Base-by-base conservation (phyloP, 2,329 filamentous ascomycete species). In the Colletotrichum horii region DNA sequence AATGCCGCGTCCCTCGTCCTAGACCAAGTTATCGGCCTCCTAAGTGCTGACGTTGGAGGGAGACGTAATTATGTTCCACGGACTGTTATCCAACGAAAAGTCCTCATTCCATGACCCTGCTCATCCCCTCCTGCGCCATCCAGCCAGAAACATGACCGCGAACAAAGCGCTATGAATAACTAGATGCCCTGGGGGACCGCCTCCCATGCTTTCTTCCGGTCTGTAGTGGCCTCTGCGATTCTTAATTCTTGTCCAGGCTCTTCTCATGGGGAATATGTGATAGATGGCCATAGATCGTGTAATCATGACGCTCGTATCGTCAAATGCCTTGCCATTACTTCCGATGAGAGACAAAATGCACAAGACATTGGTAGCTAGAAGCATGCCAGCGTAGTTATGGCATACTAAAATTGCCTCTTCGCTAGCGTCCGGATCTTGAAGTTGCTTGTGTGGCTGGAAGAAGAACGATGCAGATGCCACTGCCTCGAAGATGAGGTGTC, bases 311-410 rank as follows among this genome's bases (percentile, higher is more conserved):
- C 70, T 66, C 7, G 52, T 60, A 11, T 65, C 32, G 61, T 66
- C 61, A 22, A 71, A 71, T 28, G 11, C 14, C 6, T 58, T 32
- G 24, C 14, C 19, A 14, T 62, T 34, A n/a, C 26, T 60, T n/a
- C 3, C 48, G 38, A 65, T 19, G 2, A 71, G 48, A n/a, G 30
- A 66, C 16, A 71, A 30, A 14, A 65, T 12, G 19, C 70, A 71
- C 8, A 71, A 22, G 2, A 71, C 8, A 24, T 71, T 28, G 11
- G 62, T 65, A 19, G 70, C 62, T 12, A 71, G 70, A 19, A 71
- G 70, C 60, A 66, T 56, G 28, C 70, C 70, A 56, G 70, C 70
- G 32, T 71, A 71, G 24, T 34, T 71, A 1, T 71, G 70, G 16
- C 70, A 71, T 9, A 71, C 48, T 28, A 66, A 66, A 14, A 71